Conservation (phyloP, 495 filamentous ascomycete species). For the Penicillium waksmanii region DNA sequence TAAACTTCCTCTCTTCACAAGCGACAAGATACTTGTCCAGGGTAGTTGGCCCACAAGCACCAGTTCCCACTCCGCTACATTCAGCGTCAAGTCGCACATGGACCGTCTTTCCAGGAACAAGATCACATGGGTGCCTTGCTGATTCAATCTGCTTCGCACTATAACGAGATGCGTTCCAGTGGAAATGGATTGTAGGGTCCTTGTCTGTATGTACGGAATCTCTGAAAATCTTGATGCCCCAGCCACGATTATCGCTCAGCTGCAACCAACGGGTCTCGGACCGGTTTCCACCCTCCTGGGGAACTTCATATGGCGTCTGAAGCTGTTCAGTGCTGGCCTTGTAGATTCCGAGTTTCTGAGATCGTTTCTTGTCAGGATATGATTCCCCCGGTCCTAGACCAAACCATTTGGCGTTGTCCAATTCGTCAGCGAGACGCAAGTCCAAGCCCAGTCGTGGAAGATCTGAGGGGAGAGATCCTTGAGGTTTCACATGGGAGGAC, state of each 20-base stretch:
- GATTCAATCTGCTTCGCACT: conserved; percentile 56
- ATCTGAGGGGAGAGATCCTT: conserved; percentile 20
- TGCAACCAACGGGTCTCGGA: conserved; percentile 62
- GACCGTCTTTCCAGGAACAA: conserved; percentile 56
- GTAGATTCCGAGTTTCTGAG: conserved; percentile 58
- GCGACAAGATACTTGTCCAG: conserved; percentile 53
- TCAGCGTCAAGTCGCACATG: conserved; percentile 61
- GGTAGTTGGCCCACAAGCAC: conserved; percentile 61
- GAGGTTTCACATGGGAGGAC: conserved; percentile 32
- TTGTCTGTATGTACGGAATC: conserved; percentile 13
- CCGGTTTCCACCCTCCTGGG: conserved; percentile 67
- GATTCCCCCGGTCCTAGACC: conserved; percentile 67
- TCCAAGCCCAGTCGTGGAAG: conserved; percentile 62
- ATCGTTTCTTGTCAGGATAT: conserved; percentile 62
- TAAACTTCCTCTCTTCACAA: conserved; percentile 2
- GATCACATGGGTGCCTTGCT: conserved; percentile 62
- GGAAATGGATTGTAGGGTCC: conserved; percentile 15
- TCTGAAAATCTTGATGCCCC: conserved; percentile 37
- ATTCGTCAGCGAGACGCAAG: conserved; percentile 41
- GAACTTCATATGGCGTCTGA: conserved; percentile 62
- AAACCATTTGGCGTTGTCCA: conserved; percentile 55
- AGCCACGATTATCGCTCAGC: conserved; percentile 38
- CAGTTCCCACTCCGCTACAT: conserved; percentile 62
- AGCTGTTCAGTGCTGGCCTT: conserved; percentile 46
- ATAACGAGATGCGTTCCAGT: conserved; percentile 61